Evolutionary conservation across 108 stramenopile genomes (phyloP).

Genomic region (Stephanodiscus minutulus): DNA sequence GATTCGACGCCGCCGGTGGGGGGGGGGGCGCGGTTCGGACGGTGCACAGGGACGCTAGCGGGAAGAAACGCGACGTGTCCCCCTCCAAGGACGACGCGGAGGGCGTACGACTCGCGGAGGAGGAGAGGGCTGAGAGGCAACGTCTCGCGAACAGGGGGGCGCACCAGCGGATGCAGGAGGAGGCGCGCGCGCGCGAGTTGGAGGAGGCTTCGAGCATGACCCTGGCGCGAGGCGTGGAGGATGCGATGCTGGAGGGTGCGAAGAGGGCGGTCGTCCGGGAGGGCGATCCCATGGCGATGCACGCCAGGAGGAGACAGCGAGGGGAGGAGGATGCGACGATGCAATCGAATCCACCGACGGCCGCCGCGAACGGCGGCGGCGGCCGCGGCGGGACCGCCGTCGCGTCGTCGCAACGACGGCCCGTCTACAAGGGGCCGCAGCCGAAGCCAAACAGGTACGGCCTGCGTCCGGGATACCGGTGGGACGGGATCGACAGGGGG

Average conservation of each 20-base stretch:
- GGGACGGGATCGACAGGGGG: conserved; percentile 97
- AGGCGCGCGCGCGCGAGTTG: conserved; percentile 45
- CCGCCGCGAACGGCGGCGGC: not conserved
- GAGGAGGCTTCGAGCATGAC: conserved; percentile 57
- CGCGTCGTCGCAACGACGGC: conserved; percentile 44
- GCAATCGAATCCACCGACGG: conserved; percentile 19
- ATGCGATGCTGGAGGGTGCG: conserved; percentile 68
- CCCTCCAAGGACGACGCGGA: conserved; percentile 37
- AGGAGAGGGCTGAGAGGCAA: conserved; percentile 53
- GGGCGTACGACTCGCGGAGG: conserved; percentile 17
- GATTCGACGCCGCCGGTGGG: conserved; percentile 49
- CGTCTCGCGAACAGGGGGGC: conserved; percentile 55
- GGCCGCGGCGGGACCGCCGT: not conserved
- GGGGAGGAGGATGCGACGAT: conserved; percentile 1
- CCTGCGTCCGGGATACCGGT: conserved; percentile 95
- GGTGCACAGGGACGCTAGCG: conserved; percentile 79
- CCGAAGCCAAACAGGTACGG: conserved; percentile 93
- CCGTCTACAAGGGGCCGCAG: conserved; percentile 94
- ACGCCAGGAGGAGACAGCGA: conserved; percentile 56
- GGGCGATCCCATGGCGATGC: conserved; percentile 95
- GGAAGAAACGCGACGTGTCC: conserved; percentile 53
- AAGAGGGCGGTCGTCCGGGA: conserved; percentile 73
- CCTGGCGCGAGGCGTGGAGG: conserved; percentile 82
- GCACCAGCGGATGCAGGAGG: conserved; percentile 78
- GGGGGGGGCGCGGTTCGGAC: conserved; percentile 73